phyloP scores from a whole-genome alignment of 2,329 filamentous ascomycete genomes.

The Zasmidium citrigriseum region DNA sequence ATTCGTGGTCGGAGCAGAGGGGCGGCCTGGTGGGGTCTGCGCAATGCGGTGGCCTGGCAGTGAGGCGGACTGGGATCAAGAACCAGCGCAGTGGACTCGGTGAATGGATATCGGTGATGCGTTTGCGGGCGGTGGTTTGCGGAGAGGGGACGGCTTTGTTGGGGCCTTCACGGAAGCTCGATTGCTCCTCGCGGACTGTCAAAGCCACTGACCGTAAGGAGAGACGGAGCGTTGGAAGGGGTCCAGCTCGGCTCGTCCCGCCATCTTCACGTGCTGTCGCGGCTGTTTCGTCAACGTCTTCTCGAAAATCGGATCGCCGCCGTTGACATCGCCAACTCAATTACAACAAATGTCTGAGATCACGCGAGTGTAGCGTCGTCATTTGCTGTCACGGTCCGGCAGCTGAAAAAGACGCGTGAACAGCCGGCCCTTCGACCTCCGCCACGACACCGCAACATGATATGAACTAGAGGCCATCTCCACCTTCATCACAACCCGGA shows the following conservation, averaged over 20 bases:
- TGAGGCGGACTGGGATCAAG: not conserved
- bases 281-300: not conserved
- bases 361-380: not conserved
- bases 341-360: not conserved
- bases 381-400: not conserved
- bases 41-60: not conserved
- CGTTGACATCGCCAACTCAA: not conserved
- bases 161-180: not conserved
- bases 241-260: not conserved
- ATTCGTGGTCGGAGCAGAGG: not conserved
- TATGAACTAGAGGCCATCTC: not conserved
- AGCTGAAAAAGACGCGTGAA: not conserved
- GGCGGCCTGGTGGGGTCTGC: not conserved
- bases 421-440: not conserved
- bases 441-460: not conserved
- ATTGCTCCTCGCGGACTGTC: not conserved
- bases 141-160: not conserved
- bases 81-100: not conserved
- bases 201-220: not conserved
- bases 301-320: not conserved
- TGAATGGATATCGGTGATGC: not conserved
- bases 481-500: not conserved
- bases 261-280: not conserved
- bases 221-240: not conserved
- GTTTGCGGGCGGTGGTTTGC: not conserved